phyloP scores from a whole-genome alignment of 352 stramenopile genomes.

The Globisporangium rhizosaccharum region DNA sequence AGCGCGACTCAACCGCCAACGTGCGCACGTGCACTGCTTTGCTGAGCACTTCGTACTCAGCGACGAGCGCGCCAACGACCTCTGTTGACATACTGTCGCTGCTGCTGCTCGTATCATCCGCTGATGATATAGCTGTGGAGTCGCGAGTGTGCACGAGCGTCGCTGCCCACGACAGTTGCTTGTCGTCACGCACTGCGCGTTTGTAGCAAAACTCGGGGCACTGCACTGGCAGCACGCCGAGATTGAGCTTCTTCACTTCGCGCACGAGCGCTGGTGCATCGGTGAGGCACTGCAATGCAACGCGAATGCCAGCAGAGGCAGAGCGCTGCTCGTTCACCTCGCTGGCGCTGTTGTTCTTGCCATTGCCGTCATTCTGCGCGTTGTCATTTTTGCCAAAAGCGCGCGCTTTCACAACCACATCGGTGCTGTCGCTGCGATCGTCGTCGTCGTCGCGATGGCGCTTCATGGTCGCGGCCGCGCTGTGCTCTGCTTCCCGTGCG shows the following conservation, averaged over 20 bases:
- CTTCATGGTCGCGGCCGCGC: constrained; percentile 29
- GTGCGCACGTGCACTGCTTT: constrained; percentile 36
- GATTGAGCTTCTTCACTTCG: constrained; percentile 59
- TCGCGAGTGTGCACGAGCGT: not conserved
- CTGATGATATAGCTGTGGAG: not conserved
- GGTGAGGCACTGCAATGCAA: constrained; percentile 41
- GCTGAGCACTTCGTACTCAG: constrained; percentile 29
- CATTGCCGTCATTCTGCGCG: not conserved
- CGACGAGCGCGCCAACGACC: constrained; percentile 28
- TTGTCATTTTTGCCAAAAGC: constrained; percentile 16
- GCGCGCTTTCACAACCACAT: not conserved
- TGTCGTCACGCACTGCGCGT: constrained; percentile 41
- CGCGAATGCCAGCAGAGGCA: not conserved
- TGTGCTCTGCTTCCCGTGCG: constrained; percentile 49
- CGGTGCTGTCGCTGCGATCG: not conserved
- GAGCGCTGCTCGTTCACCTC: too few species aligned
- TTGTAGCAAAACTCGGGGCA: constrained; percentile 58
- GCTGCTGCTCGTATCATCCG: not conserved
- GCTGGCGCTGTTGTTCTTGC: not conserved
- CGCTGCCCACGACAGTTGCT: constrained; percentile 42
- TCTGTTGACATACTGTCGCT: not conserved
- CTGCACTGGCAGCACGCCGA: constrained; percentile 61
- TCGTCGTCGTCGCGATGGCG: constrained; percentile 14
- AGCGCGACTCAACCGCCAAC: constrained; percentile 26
- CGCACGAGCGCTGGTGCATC: constrained; percentile 34